Conservation (phyloP, 2,329 filamentous ascomycete genomes). For the Paecilomyces fulvus region DNA sequence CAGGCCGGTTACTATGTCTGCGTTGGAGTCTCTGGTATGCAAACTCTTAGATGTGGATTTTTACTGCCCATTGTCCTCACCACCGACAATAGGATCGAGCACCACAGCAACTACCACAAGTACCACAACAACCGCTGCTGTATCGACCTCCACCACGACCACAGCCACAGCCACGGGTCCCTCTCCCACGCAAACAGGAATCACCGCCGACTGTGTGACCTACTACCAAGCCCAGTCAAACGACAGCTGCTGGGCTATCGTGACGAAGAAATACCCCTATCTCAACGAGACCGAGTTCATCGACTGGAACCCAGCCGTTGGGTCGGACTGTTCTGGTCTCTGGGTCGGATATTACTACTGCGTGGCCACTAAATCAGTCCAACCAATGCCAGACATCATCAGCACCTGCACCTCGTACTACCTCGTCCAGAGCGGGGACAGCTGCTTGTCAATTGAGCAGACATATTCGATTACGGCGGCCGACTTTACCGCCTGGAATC, state of each 20-base stretch:
- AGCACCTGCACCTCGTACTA: constrained; percentile 17
- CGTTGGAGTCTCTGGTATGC: background rate
- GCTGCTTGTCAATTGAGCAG: constrained; percentile 13
- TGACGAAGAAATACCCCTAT: constrained; percentile 2
- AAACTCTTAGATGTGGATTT: too few relatives aligned
- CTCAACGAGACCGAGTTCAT: constrained; percentile 12
- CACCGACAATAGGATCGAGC: too few relatives aligned
- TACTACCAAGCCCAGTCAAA: constrained; percentile 10
- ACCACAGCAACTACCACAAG: too few relatives aligned
- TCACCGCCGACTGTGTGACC: constrained; percentile 6
- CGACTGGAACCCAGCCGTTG: constrained; percentile 24
- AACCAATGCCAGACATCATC: constrained; percentile 6
- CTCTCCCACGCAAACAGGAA: constrained; percentile 9
- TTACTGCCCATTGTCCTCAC: too few relatives aligned
- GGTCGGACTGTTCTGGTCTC: constrained; percentile 18
- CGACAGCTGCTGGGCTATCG: constrained; percentile 9
- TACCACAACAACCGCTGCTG: background rate
- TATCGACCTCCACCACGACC: background rate
- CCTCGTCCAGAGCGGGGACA: constrained; percentile 13
- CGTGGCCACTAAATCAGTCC: constrained; percentile 3
- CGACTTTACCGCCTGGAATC: constrained; percentile 15
- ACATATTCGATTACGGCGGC: constrained; percentile 7
- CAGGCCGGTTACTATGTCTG: constrained; percentile 5
- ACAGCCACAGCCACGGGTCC: constrained; percentile 5
- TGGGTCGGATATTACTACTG: constrained; percentile 15